Conservation (phyloP, 805 yeast species). For the Yamadazyma sp. region DNA sequence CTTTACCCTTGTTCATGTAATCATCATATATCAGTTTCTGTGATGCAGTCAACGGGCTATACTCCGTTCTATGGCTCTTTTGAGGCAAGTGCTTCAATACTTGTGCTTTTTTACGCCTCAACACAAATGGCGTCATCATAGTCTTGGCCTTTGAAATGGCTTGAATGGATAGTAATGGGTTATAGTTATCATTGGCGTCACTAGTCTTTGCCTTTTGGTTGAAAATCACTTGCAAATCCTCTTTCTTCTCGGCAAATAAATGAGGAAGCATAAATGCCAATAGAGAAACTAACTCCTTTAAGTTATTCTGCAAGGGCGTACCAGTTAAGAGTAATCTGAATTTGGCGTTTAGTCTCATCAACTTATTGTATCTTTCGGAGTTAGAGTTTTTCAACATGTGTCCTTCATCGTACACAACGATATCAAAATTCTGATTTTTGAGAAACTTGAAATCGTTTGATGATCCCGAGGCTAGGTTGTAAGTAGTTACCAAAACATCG, state of each 20-base stretch:
- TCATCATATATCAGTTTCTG: constrained; percentile 63
- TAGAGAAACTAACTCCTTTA: constrained; percentile 85
- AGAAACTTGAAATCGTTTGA: constrained; percentile 80
- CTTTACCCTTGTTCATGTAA: constrained; percentile 49
- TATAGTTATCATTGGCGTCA: constrained; percentile 46
- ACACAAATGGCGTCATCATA: constrained; percentile 97
- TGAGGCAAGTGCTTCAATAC: constrained; percentile 87
- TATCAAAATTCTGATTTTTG: constrained; percentile 72
- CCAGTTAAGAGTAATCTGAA: constrained; percentile 90
- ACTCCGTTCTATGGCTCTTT: constrained; percentile 62
- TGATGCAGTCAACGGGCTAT: constrained; percentile 59
- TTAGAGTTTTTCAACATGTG: constrained; percentile 91
- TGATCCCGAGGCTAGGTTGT: constrained; percentile 85
- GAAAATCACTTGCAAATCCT: constrained; percentile 78
- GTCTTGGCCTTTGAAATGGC: constrained; percentile 92
- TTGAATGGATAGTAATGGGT: constrained; percentile 84
- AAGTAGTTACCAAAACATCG: constrained; percentile 94
- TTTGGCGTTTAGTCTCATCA: constrained; percentile 81
- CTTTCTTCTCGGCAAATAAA: constrained; percentile 76
- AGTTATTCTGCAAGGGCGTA: constrained; percentile 93
- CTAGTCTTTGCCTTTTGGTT: constrained; percentile 82
- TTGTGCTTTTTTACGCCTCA: constrained; percentile 88
- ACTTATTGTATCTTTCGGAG: constrained; percentile 81
- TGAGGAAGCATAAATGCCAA: constrained; percentile 88
- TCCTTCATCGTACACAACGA: constrained; percentile 95